Percentiles rank a stretch among this genome's conserved stretches.
phyloP scores from a whole-genome alignment of 345 rosid species.

The Salix viminalis region DNA sequence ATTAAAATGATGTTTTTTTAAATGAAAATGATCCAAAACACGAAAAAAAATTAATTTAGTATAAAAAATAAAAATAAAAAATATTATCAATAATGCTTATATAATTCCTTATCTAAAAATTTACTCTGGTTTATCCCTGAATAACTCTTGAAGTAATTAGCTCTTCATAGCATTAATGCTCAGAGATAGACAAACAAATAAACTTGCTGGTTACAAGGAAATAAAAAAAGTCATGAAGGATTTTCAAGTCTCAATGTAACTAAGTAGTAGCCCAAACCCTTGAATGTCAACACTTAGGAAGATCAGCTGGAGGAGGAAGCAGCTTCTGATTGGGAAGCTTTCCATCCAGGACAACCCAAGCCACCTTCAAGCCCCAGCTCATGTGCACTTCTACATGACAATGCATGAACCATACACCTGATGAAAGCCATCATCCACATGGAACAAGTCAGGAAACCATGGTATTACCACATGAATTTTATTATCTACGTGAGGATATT shows the following conservation, averaged over 20 bases:
- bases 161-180: too few relatives aligned
- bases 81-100: too few relatives aligned
- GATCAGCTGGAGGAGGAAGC: conserved; percentile 12
- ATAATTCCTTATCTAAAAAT: too few relatives aligned
- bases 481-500: neutral
- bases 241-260: neutral
- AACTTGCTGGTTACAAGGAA: neutral
- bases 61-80: too few relatives aligned
- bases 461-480: neutral
- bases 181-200: too few relatives aligned
- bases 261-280: neutral
- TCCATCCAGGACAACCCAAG: conserved; percentile 12
- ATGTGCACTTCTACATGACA: conserved; percentile 17
- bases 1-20: too few relatives aligned
- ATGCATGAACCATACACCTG: conserved; percentile 18
- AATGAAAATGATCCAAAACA: too few relatives aligned
- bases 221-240: neutral
- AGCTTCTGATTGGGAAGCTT: conserved; percentile 11
- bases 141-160: too few relatives aligned
- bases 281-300: conserved; percentile 8
- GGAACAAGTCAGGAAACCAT: neutral
- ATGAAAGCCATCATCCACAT: neutral
- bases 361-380: conserved; percentile 16
- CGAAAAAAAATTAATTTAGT: too few relatives aligned
- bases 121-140: too few relatives aligned